These are phyloP conservation scores for Aspergillus baeticus DNA, from an alignment of 495 filamentous ascomycete species.

Conservation along the genomic window DNA sequence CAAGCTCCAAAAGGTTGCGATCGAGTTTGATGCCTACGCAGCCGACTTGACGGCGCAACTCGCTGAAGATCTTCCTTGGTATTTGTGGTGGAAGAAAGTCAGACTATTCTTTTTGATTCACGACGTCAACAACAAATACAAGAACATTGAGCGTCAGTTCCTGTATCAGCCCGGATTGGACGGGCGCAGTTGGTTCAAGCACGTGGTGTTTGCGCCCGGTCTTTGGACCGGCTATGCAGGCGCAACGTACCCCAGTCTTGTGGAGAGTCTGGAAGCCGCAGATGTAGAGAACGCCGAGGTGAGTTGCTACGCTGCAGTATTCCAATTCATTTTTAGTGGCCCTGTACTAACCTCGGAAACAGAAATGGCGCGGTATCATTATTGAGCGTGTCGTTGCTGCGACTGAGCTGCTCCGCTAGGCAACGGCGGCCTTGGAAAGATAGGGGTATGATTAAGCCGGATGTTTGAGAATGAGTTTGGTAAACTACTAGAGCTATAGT, in stretches of 20 bases:
- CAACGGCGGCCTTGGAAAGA: no score
- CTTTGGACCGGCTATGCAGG: constrained; percentile 89
- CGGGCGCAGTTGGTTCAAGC: constrained; percentile 63
- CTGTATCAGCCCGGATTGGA: constrained; percentile 57
- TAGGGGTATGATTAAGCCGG: no score
- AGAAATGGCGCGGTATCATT: constrained; percentile 49
- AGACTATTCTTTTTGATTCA: constrained; percentile 56
- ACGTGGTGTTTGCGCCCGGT: constrained; percentile 71
- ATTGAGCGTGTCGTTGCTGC: constrained; percentile 38
- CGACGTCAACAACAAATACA: constrained; percentile 59
- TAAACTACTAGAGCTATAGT: no score
- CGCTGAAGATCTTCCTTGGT: constrained; percentile 65
- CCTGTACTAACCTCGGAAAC: neutral
- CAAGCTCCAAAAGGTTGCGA: constrained; percentile 45
- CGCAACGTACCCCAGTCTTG: constrained; percentile 62
- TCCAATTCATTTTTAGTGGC: neutral
- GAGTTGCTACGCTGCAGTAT: constrained; percentile 16
- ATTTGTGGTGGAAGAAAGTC: constrained; percentile 69
- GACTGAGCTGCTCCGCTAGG: constrained; percentile 33
- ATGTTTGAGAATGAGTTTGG: no score
- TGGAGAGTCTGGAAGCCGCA: constrained; percentile 57
- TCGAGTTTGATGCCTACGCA: constrained; percentile 52
- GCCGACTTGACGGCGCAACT: constrained; percentile 51
- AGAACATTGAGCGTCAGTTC: constrained; percentile 61
- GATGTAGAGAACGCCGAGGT: constrained; percentile 48